Evolutionary conservation across 176 grass and related monocot species (phyloP), one percentile per base, ranked within the genome.

Genomic region (Melocanna baccifera): DNA sequence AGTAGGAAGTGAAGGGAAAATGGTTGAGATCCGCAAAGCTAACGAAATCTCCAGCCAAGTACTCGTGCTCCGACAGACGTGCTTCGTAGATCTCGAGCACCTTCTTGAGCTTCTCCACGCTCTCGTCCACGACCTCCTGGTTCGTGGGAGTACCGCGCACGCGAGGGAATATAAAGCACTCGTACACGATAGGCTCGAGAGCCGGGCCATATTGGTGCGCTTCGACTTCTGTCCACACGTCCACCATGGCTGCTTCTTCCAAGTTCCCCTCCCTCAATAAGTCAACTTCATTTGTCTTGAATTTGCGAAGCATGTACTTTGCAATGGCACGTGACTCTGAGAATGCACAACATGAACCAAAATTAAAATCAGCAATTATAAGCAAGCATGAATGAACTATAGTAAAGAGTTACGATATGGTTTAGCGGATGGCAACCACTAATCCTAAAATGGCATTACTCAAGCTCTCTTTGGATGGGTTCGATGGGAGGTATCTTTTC

Each of bases 21-120:
- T 86, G 73, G 14, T n/a, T 70, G 48, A 85, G 73, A 20, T 85
- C 83, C 7, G 73, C 83, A 0, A 85, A 25, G 52, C 84, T 86
- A 65, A 86, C 0, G 42, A 80, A 80, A 28, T 86, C 76, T 1
- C 67, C 84, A 1, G 84, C 84, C 28, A 86, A 19, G 41, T 65
- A 73, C 29, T 72, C 22, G 18, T 6, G 10, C 57, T 86, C 18
- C 7, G 67, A 72, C 6, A 86, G 20, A 5, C 19, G 76, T 0
- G 40, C 42, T 56, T 86, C 76, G 14, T 80, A 87, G 0, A 80
- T 0, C 6, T 65, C 77, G 13, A 87, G 58, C 56, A 87, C 30
- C 11, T 81, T 79, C 40, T 19, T 78, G 12, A 73, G 43, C 56
- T 86, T 86, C 76, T 80, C 76, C 42, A 30, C 0, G 52, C 36